These are phyloP conservation scores for Arachnomyces sp. DNA, from an alignment of 2,329 filamentous ascomycete genomes.

Conservation along the genomic window DNA sequence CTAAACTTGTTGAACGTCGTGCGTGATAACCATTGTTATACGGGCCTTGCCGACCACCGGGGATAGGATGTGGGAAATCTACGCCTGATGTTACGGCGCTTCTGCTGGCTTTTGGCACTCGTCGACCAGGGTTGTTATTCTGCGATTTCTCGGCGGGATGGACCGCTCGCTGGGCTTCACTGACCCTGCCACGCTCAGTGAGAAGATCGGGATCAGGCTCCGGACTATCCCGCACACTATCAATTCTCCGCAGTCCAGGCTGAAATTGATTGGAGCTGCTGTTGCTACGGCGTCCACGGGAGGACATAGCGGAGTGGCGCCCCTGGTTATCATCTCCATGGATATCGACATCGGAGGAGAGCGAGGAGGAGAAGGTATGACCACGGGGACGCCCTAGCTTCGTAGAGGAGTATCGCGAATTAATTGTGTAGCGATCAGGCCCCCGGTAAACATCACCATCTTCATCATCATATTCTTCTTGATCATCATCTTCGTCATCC, in stretches of 20 bases:
- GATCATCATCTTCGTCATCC: constrained; percentile 3
- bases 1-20: constrained; percentile 28
- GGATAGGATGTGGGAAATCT: constrained; percentile 54
- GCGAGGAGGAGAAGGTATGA: constrained; percentile 54
- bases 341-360: constrained; percentile 50
- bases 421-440: constrained; percentile 27
- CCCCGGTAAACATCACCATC: constrained; percentile 31
- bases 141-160: constrained; percentile 13
- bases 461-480: constrained; percentile 10
- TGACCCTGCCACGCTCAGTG: constrained; percentile 29
- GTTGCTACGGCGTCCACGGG: constrained; percentile 62
- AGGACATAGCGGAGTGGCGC: constrained; percentile 35
- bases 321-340: constrained; percentile 29
- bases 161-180: constrained; percentile 24
- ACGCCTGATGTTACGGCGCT: constrained; percentile 71
- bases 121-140: too few relatives aligned
- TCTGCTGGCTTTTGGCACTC: constrained; percentile 58
- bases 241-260: constrained; percentile 52
- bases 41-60: constrained; percentile 25
- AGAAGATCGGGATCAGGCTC: constrained; percentile 22
- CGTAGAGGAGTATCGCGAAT: constrained; percentile 22
- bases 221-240: constrained; percentile 47
- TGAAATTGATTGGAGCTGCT: constrained; percentile 65
- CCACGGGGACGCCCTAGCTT: constrained; percentile 42
- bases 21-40: constrained; percentile 13